Base-by-base conservation (phyloP, 352 stramenopile species). In the Globisporangium takayamanum region DNA sequence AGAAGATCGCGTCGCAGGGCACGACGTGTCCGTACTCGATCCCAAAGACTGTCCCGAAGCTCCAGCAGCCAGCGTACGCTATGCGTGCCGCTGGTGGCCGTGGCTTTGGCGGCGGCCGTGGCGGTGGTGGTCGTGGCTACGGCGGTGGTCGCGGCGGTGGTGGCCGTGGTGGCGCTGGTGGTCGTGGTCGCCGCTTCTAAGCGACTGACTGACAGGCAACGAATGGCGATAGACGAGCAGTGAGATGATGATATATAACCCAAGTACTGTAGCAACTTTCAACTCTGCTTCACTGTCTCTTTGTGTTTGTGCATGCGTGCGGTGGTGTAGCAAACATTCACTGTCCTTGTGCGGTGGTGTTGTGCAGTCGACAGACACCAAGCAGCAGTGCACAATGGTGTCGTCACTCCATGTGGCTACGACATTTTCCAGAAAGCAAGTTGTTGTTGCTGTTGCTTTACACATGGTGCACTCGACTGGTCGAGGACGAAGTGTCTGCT, bases 21-120 rank as follows among this genome's bases (percentile, higher is more conserved):
- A 68, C 80, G 51, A 58, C 69, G 42, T 89, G 70, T 49, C 75
- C 81, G 55, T 95, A 95, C 73, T 88, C 80, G 60, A 78, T 95
- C 53, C 74, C 80, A 0, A 92, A 87, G 66, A 69, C 65, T 45
- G 57, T 97, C 28, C 86, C 89, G 0, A 86, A 89, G 63, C 69
- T 96, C 41, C 80, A 95, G 67, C 67, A 80, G 56, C 68, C 78
- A 33, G 77, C 79, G 15, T 87, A 84, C 64, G 64, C 69, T 55
- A 69, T 69, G 66, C 69, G 73, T 30, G 66, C 68, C 48, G 70
- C 69, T 45, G 73, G 80, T 53, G 72, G 80, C 36, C 58, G 63
- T 25, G 48, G 59, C 15, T 51, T 68, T 36, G 22, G 72, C 33
- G 53, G 78, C 45, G 47, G 75, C 46, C 48, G 73, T 42, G 53